Evolutionary conservation across 2,329 filamentous ascomycete genomes (phyloP).

Genomic region (Macroventuria anomochaeta): DNA sequence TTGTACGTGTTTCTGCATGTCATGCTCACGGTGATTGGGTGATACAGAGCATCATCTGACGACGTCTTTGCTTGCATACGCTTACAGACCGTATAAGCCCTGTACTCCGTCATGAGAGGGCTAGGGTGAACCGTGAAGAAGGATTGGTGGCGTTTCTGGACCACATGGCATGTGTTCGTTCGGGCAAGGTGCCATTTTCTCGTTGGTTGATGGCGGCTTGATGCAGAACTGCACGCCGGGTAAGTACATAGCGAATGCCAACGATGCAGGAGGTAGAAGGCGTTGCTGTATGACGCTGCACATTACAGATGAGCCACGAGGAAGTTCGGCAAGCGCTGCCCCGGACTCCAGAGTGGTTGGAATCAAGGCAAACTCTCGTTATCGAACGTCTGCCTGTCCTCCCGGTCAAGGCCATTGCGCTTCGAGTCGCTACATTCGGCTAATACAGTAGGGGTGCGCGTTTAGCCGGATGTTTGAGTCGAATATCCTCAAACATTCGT

Average conservation of each 20-base stretch:
- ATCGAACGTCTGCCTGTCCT: background rate
- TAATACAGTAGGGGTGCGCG: constrained; percentile 6
- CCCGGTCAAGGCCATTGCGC: background rate
- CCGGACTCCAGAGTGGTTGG: background rate
- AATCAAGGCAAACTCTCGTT: background rate
- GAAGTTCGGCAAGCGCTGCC: background rate
- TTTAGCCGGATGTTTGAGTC: constrained; percentile 5
- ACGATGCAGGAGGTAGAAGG: background rate
- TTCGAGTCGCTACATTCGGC: background rate
- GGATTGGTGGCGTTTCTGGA: constrained; percentile 6
- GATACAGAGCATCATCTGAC: constrained; percentile 18
- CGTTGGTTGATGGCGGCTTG: background rate
- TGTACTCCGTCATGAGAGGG: constrained; percentile 5
- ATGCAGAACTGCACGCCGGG: background rate
- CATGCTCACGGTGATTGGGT: constrained; percentile 18
- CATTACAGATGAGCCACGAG: background rate
- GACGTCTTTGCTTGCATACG: constrained; percentile 5
- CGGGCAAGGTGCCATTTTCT: background rate
- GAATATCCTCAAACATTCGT: background rate
- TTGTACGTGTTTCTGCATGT: constrained; percentile 12
- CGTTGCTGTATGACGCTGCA: background rate
- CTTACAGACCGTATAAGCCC: constrained; percentile 5
- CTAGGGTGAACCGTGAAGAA: background rate
- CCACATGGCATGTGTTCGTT: constrained; percentile 10
- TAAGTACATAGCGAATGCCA: background rate